Base-by-base conservation (phyloP, 495 filamentous ascomycete species). In the Schizothecium vesticola region DNA sequence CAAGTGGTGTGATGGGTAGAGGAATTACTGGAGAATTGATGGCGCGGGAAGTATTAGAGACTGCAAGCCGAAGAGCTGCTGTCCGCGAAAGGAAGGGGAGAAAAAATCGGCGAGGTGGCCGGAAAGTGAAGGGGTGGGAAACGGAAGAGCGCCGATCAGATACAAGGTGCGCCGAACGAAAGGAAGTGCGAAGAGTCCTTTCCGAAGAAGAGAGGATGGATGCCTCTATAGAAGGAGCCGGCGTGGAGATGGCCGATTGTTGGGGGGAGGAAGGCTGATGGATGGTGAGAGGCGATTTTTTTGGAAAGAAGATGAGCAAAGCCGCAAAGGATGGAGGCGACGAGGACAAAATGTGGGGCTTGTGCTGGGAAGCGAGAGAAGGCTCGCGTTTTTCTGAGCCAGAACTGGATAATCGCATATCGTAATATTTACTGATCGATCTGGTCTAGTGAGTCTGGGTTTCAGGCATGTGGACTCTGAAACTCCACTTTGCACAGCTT, bases 231-330 rank as follows among this genome's bases (percentile, higher is more conserved):
- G 43, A 51, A 43, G 22, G 43, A 58, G 64, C 25, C 56, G 43
- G 43, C 6, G 24, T 58, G 22, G 61, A 12, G n/a, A 22, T 65
- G 26, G 64, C 55, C 63, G 63, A 58, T 57, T 33, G 56, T 24
- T 24, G 9, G 7, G 62, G 62, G 16, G 23, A 56, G 62, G 36
- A 66, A 66, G 65, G 56, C 65, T 66, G 59, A 58, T 51, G 43
- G 43, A 51, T 51, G 43, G 23, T 65, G 63, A 59, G 57, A 66
- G 65, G 65, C 65, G 65, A 66, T 60, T 31, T 66, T 66, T 66
- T 59, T 29, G 29, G 56, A 61, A 23, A 28, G 58, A 59, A 28
- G 57, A 58, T 61, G 65, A 58, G 64, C 26, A 56, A 26, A 55
- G 59, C 59, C 65, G 43, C 43, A 51, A 51, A 51, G 43, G 43